phyloP scores from a whole-genome alignment of 371 early-diverging fungal genomes.

The Mortierella sp. region DNA sequence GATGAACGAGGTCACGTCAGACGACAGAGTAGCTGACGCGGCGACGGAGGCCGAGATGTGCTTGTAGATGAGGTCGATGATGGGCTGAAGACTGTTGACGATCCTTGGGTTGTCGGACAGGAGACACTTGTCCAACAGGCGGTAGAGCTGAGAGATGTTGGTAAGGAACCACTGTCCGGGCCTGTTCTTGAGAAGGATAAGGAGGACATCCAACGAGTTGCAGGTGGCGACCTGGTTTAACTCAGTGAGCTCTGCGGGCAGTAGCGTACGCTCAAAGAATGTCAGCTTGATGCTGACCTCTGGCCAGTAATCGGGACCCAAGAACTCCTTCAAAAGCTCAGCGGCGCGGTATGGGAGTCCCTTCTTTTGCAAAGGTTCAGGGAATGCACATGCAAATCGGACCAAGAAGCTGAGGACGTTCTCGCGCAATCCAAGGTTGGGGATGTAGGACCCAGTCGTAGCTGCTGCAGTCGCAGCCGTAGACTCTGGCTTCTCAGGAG shows the following conservation, averaged over 20 bases:
- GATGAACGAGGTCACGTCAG: slow-evolving; percentile 53
- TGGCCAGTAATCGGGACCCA: slow-evolving; percentile 66
- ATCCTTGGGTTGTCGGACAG: slow-evolving; percentile 75
- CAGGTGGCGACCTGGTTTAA: slow-evolving; percentile 62
- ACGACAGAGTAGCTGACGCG: slow-evolving; percentile 32
- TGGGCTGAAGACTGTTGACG: slow-evolving; percentile 74
- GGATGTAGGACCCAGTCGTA: slow-evolving; percentile 59
- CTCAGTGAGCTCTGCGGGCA: slow-evolving; percentile 58
- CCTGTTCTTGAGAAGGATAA: slow-evolving; percentile 71
- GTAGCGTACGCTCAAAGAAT: slow-evolving; percentile 57
- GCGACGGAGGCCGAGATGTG: slow-evolving; percentile 42
- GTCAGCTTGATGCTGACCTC: slow-evolving; percentile 58
- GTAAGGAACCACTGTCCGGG: slow-evolving; percentile 75
- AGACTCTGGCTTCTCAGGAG: slow-evolving; percentile 30
- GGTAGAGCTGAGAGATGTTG: slow-evolving; percentile 76
- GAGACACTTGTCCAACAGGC: slow-evolving; percentile 78
- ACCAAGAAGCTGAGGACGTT: slow-evolving; percentile 78
- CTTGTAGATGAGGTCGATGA: slow-evolving; percentile 73
- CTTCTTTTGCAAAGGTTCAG: slow-evolving; percentile 68
- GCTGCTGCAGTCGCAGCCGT: slow-evolving; percentile 4
- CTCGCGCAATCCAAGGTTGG: slow-evolving; percentile 73
- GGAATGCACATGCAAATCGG: slow-evolving; percentile 77
- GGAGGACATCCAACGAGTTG: slow-evolving; percentile 80
- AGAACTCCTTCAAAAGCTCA: slow-evolving; percentile 72
- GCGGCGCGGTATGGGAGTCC: slow-evolving; percentile 72